Base-by-base conservation (phyloP, 768 basidiomycete genomes). In the Strobilomyces echinocephalus region DNA sequence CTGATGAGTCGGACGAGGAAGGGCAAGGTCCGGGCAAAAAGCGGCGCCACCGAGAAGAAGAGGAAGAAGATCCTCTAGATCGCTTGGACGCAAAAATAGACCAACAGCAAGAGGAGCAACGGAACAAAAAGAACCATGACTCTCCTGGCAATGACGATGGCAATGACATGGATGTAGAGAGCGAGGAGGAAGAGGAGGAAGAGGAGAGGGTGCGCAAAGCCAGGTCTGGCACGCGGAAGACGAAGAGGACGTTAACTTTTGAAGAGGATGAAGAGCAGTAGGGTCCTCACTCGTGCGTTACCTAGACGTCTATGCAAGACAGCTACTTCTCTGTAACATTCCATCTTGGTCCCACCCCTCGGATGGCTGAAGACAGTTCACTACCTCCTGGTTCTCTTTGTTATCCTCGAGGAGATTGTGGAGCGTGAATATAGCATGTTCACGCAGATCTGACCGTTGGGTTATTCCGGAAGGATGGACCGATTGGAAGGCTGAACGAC, bases 391-490 rank as follows among this genome's bases (percentile, higher is more conserved):
- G 60, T 91, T 97, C 55, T 86, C 87, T 28, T 69, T 57, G 67
- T 97, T 97, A 35, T 77, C 75, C 58, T 85, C 76, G 52, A 97
- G 76, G 11, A 95, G 69, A 68, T 89, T 91, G 41, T 83, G 82
- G 18, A 97, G 74, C 18, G 91, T 79, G 58, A 97, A 85, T 39
- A 97, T 81, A 2, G 94, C 92, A 65, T 97, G 91, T 72, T 97
- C 95, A 18, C 92, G 85, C 44, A 98, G 73, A 71, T 91, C 95
- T 62, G 20, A 41, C 14, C 20, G 50, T 47, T 10, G 15, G 4
- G 35, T 64, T 33, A 66, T 39, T 53, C 39, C 35, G 9, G 1
- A 33, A 24, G 53, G 28, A n/a, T 10, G 33, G 52, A 20, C 8
- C 15, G 16, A 20, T 55, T 3, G 5, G n/a, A 8, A 48, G 31